Conservation (phyloP, 768 basidiomycete species). For the Mycena rosella region DNA sequence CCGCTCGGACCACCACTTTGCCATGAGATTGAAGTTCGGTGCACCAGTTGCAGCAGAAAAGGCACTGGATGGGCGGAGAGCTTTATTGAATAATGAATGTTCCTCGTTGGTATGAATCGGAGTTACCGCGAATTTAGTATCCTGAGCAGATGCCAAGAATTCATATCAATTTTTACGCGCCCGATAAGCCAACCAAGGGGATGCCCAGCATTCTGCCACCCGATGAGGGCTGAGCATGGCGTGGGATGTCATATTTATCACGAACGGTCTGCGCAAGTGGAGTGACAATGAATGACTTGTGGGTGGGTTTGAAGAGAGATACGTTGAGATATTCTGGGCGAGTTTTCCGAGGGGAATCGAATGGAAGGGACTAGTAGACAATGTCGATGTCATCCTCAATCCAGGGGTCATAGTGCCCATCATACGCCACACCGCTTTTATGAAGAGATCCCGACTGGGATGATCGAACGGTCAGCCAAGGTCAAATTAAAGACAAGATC, state of each 20-base stretch:
- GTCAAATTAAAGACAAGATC: too few relatives aligned
- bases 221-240: neutral
- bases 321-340: constrained; percentile 20
- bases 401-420: constrained; percentile 18
- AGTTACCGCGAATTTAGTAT: constrained; percentile 9
- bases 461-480: neutral
- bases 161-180: neutral
- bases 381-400: constrained; percentile 22
- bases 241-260: constrained; percentile 5
- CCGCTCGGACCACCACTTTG: constrained; percentile 8
- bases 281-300: constrained; percentile 5
- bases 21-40: constrained; percentile 10
- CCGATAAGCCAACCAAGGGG: constrained; percentile 3
- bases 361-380: constrained; percentile 10
- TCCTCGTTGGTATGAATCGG: constrained; percentile 19
- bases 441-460: constrained; percentile 12
- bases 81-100: constrained; percentile 3
- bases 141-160: constrained; percentile 2
- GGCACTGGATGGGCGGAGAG: neutral
- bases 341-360: neutral
- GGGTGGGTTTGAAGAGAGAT: constrained; percentile 7
- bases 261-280: neutral
- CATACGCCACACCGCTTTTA: constrained; percentile 1
- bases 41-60: neutral
- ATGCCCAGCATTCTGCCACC: neutral